Conservation (phyloP, 2,329 filamentous ascomycete species). For the Diaporthe citri region DNA sequence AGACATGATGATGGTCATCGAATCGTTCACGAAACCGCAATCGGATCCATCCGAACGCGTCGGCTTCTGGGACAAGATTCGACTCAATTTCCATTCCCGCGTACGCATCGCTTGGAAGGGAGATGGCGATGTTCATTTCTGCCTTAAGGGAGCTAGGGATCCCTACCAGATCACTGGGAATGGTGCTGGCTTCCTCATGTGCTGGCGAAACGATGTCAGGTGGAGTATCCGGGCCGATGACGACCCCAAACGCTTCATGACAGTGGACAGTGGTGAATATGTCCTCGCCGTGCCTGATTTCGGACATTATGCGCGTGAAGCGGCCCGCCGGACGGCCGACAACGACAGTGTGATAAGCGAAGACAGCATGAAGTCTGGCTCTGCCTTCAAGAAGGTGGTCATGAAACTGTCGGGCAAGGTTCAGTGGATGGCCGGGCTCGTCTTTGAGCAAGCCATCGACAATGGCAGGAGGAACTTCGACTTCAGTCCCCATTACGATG, state of each 20-base stretch:
- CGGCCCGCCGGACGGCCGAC: conserved; percentile 63
- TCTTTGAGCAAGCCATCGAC: conserved; percentile 88
- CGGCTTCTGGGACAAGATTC: conserved; percentile 99
- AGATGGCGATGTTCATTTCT: conserved; percentile 93
- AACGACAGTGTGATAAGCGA: conserved; percentile 72
- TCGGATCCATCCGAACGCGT: conserved; percentile 93
- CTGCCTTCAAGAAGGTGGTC: conserved; percentile 96
- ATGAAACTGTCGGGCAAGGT: conserved; percentile 99
- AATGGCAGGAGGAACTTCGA: conserved; percentile 82
- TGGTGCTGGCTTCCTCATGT: conserved; percentile 97
- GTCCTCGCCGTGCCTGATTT: conserved; percentile 95
- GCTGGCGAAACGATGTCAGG: conserved; percentile 93
- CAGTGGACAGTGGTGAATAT: conserved; percentile 94
- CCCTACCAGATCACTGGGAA: conserved; percentile 94
- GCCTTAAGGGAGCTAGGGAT: conserved; percentile 91
- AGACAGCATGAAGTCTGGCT: conserved; percentile 76
- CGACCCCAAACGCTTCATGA: conserved; percentile 94
- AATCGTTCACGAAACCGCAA: conserved; percentile 96
- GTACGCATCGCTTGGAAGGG: conserved; percentile 93
- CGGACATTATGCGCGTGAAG: conserved; percentile 84
- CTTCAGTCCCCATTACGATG: conserved; percentile 92
- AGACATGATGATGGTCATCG: conserved; percentile 99
- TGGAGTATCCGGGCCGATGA: conserved; percentile 88
- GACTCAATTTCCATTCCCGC: conserved; percentile 92
- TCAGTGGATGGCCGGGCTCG: conserved; percentile 89